Evolutionary conservation across 257 asterid genomes (phyloP).

Genomic region (Eucommia ulmoides): DNA sequence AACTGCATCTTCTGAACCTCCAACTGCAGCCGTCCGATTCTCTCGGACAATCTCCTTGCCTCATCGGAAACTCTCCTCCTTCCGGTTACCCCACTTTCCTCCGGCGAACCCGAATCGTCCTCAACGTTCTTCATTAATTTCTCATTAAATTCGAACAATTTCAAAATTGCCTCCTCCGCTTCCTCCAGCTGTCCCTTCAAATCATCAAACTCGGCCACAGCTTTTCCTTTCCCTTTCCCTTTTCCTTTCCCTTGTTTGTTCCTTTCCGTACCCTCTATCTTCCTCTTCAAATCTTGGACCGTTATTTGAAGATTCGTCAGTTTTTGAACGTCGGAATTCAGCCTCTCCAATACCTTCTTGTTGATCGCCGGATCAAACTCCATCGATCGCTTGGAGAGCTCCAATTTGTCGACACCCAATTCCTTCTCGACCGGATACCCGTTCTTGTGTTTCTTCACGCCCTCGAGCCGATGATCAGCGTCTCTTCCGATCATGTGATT

Average conservation of each 20-base stretch:
- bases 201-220: neutral
- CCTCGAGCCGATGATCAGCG: neutral
- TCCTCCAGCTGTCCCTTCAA: slow-evolving; percentile 1
- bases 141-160: neutral
- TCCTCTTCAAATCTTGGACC: neutral
- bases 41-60: slow-evolving; percentile 39
- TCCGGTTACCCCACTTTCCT: neutral
- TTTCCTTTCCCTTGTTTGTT: neutral
- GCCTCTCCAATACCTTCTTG: slow-evolving; percentile 1
- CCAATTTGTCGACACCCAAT: neutral
- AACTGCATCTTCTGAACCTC: slow-evolving; percentile 53
- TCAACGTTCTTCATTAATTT: neutral
- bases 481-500: neutral
- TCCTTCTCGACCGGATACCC: neutral
- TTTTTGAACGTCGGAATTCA: neutral
- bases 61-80: neutral
- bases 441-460: neutral
- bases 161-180: neutral
- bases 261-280: neutral
- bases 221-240: neutral
- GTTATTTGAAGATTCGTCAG: slow-evolving; percentile 1
- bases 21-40: slow-evolving; percentile 47
- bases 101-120: neutral
- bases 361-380: neutral
- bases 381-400: neutral